Base-by-base conservation (phyloP, 78 protist species). In the Blattamonas nauphoetae region DNA sequence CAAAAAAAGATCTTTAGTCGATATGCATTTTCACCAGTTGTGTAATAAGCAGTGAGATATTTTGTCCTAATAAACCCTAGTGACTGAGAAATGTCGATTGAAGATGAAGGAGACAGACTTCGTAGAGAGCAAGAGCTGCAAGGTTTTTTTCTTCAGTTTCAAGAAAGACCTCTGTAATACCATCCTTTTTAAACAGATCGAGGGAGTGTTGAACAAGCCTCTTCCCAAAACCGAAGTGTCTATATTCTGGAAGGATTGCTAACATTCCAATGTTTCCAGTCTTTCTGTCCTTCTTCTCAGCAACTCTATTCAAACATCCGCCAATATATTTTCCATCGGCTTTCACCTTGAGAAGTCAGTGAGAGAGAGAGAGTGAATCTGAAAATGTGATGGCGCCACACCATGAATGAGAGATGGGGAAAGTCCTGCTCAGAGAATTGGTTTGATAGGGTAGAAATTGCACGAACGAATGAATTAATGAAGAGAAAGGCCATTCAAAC, bases 251-350 rank as follows among this genome's bases (percentile, higher is more conserved):
- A 6, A n/a, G 29, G 29, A 84, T 64, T 6, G 86, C 86, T 6
- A 84, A 5, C 86, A 84, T 84, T 11, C 78, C 86, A 32, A 84
- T 84, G 33, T 84, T 41, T 11, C 86, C 86, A 29, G 78, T 5
- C 29, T 44, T 34, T 34, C 33, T 45, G 5, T 84, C 41, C 83
- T 33, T 33, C 32, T 11, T 11, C n/a, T 35, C 32, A 32, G 5
- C 35, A 35, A 79, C n/a, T 55, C 71, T 11, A 55, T 55, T 55
- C 21, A 29, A 11, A 55, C 71, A 55, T 21, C 38, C 71, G 21
- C 38, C 71, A 55, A 55, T 55, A 55, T 29, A 21, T 55, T 55
- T 11, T 55, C 71, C 71, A 55, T 55, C 21, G 21, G 11, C 11
- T 55, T 55, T 55, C 11, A 55, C 71, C 71, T 55, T 55, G 11